phyloP scores from a whole-genome alignment of 1,139 yeast species.

The Kluyveromyces marxianus region DNA sequence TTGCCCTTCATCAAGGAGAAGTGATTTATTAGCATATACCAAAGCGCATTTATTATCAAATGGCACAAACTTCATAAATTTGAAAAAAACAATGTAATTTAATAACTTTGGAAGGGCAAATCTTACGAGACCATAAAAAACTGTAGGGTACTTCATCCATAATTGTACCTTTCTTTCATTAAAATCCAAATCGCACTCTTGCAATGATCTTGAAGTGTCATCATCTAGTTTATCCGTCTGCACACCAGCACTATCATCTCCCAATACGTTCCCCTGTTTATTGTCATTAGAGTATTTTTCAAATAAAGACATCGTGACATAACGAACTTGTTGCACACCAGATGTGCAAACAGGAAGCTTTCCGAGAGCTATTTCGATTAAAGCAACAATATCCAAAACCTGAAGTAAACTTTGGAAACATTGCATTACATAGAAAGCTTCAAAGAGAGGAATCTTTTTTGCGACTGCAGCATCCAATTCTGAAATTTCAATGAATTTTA shows the following conservation, averaged over 20 bases:
- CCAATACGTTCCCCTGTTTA: not conserved
- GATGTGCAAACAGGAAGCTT: not conserved
- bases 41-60: not conserved
- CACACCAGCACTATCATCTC: no score
- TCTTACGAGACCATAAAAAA: not conserved
- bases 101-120: constrained; percentile 1
- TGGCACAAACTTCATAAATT: not conserved
- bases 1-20: not conserved
- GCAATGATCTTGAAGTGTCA: no score
- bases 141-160: constrained; percentile 3
- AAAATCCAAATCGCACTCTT: not conserved
- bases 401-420: not conserved
- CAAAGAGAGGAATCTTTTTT: not conserved
- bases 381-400: not conserved
- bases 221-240: no score
- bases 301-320: not conserved
- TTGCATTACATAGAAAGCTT: not conserved
- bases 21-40: not conserved
- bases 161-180: not conserved
- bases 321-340: not conserved
- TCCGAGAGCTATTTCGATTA: not conserved
- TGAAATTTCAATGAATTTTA: not conserved
- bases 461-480: not conserved
- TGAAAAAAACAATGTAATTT: not conserved
- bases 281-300: no score